Conservation (phyloP, 192 early-diverging fungal genomes). For the Backusella tarrabulga region DNA sequence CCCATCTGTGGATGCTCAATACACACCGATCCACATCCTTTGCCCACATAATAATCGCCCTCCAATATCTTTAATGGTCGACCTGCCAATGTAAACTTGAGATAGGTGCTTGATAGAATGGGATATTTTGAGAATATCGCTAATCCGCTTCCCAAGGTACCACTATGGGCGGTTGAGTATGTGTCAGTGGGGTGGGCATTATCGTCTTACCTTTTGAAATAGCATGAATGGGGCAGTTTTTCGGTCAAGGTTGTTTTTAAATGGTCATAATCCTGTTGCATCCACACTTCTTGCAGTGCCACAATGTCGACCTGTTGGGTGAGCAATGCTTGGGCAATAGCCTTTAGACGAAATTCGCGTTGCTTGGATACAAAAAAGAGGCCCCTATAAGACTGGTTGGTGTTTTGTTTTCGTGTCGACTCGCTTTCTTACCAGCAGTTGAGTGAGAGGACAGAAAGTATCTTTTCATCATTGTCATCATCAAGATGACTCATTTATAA, state of each 20-base stretch:
- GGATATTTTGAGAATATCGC: constrained; percentile 47
- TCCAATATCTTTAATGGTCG: constrained; percentile 49
- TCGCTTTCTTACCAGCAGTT: constrained; percentile 49
- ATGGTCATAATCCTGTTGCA: constrained; percentile 34
- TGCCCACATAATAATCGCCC: constrained; percentile 58
- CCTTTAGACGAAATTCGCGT: constrained; percentile 38
- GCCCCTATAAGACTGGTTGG: constrained; percentile 27
- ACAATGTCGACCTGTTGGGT: constrained; percentile 32
- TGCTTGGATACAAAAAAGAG: constrained; percentile 44
- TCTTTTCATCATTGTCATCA: not conserved
- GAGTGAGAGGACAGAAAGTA: constrained; percentile 42
- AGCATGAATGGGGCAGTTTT: constrained; percentile 30
- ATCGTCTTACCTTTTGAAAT: constrained; percentile 35
- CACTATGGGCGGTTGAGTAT: constrained; percentile 14
- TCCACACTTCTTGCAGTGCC: constrained; percentile 47
- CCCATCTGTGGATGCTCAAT: constrained; percentile 51
- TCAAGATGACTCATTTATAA: not conserved
- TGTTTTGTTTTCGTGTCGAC: not conserved
- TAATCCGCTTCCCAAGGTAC: constrained; percentile 40
- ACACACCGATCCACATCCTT: constrained; percentile 46
- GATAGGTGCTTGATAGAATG: constrained; percentile 39
- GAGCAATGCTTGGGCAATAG: constrained; percentile 44
- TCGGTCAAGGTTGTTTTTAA: constrained; percentile 16
- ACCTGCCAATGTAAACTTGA: constrained; percentile 48
- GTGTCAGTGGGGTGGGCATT: too few relatives aligned